Base-by-base conservation (phyloP, 176 grass and related monocot species). In the Leersia perrieri region DNA sequence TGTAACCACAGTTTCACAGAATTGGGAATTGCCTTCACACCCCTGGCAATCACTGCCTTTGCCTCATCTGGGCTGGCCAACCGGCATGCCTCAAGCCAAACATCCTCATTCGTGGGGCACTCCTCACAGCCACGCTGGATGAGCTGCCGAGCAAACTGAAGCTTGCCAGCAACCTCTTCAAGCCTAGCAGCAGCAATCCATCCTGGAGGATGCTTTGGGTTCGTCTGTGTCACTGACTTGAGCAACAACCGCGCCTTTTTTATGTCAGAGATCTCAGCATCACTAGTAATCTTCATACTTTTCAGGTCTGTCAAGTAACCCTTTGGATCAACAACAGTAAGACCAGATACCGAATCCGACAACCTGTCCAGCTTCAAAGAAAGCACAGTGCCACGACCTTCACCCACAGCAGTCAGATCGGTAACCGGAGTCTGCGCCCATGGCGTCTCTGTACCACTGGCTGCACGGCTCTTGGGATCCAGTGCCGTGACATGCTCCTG, bases 261-360 rank as follows among this genome's bases (percentile, higher is more conserved):
- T 55, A 97, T 94, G 82, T 97, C 94, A 33, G 91, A 97, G 40
- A 97, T 97, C 83, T 97, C 94, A 23, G 94, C 94, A 70, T 97
- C 94, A 28, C 94, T 97, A 7, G 94, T 97, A 58, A 97, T 97
- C 58, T 97, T 97, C 91, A 97, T 97, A 76, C 94, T 94, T 70
- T 97, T 97, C 26, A 97, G 77, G 60, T 97, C 94, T 7, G 91
- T 94, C 47, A 97, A 61, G 82, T 97, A 97, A 1, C 94, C 94
- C 82, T 97, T 97, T 26, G 94, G 94, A 92, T 97, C 91, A 60
- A 97, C 94, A 28, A 97, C 94, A 14, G 94, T 97, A 12, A 92
- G 91, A 22, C 91, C 94, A 2, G 94, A 94, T 26, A 97, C 91
- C 9, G 91, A 97, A 76, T 97, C 94, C 12, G 94, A 97, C 53